Percentiles rank a stretch among this genome's conserved stretches.
These are phyloP conservation scores for Kandelia obovata DNA, from an alignment of 345 rosid species.

Conservation along the genomic window DNA sequence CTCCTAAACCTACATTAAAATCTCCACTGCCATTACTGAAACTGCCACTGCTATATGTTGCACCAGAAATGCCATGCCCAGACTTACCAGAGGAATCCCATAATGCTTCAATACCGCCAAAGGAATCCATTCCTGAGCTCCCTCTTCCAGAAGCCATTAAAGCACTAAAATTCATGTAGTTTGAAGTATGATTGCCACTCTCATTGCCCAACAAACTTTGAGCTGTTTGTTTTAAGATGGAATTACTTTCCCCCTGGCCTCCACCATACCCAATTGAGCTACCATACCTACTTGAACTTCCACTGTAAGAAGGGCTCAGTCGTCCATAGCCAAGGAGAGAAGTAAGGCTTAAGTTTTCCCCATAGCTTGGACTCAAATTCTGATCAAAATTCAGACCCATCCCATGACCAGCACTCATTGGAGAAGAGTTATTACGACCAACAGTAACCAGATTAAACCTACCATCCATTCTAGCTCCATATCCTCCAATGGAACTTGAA, in stretches of 20 bases:
- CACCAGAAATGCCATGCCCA: conserved; percentile 31
- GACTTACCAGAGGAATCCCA: conserved; percentile 52
- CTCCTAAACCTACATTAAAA: conserved; percentile 34
- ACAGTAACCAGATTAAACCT: conserved; percentile 68
- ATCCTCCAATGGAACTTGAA: conserved; percentile 57
- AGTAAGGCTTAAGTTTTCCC: conserved; percentile 43
- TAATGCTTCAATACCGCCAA: conserved; percentile 53
- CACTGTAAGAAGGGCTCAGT: conserved; percentile 49
- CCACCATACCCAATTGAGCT: conserved; percentile 43
- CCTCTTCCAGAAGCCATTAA: conserved; percentile 43
- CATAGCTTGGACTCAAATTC: conserved; percentile 50
- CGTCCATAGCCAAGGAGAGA: conserved; percentile 54
- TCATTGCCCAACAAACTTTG: conserved; percentile 66
- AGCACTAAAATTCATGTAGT: conserved; percentile 43
- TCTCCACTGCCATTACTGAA: conserved; percentile 38
- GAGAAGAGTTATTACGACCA: conserved; percentile 56
- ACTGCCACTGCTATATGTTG: conserved; percentile 30
- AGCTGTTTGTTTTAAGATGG: conserved; percentile 45
- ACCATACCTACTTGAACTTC: conserved; percentile 42
- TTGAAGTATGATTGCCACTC: conserved; percentile 38
- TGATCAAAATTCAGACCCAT: conserved; percentile 61
- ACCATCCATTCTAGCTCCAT: conserved; percentile 76
- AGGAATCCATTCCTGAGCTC: conserved; percentile 48
- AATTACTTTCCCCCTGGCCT: conserved; percentile 36
- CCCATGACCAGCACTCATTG: conserved; percentile 57